Evolutionary conservation across 352 stramenopile genomes (phyloP).

Genomic region (Phytophthora macrochlamydospora): DNA sequence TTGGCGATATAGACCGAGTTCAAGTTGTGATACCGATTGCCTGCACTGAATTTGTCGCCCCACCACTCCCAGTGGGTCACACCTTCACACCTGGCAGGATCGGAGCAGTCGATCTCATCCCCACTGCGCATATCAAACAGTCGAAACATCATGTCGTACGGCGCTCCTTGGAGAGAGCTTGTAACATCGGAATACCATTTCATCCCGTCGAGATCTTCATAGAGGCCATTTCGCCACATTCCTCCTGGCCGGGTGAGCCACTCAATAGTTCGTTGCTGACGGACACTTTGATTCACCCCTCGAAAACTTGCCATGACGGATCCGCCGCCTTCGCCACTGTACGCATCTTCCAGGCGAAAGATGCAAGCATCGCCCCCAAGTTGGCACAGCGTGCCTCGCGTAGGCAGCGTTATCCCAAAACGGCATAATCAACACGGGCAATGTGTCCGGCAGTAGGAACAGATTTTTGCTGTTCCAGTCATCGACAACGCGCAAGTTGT

Average conservation of each 20-base stretch:
- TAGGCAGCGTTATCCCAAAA: constrained; percentile 32
- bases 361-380: constrained; percentile 26
- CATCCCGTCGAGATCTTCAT: constrained; percentile 17
- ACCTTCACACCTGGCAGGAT: not conserved
- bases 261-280: constrained; percentile 9
- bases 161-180: constrained; percentile 5
- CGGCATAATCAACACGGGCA: constrained; percentile 44
- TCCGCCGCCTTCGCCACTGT: not conserved
- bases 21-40: not conserved
- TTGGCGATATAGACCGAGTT: constrained; percentile 11
- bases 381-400: constrained; percentile 30
- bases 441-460: constrained; percentile 12
- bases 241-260: constrained; percentile 13
- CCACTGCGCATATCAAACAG: constrained; percentile 16
- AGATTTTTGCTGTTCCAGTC: constrained; percentile 19
- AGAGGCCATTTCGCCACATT: constrained; percentile 21
- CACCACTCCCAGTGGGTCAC: not conserved
- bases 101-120: constrained; percentile 13
- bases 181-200: constrained; percentile 23
- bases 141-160: constrained; percentile 20
- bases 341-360: constrained; percentile 9
- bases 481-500: constrained; percentile 22
- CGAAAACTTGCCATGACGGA: constrained; percentile 1
- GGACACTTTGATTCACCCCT: constrained; percentile 16
- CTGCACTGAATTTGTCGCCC: constrained; percentile 8